Evolutionary conservation across 257 asterid species (phyloP), one percentile per base, ranked within the genome.

Genomic region (Prunella vulgaris): DNA sequence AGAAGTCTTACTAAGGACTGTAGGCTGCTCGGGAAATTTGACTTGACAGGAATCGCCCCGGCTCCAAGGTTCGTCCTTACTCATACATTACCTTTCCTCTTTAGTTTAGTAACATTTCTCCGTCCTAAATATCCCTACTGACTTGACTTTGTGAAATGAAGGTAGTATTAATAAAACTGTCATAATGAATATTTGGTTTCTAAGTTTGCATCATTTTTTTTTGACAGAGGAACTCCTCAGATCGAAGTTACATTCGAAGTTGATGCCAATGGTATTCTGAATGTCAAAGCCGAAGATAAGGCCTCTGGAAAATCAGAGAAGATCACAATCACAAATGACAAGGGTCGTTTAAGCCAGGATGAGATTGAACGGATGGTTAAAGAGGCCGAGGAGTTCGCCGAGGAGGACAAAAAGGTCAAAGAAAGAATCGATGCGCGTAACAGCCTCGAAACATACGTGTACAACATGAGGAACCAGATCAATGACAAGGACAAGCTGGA

Each of bases 311-410:
- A 78, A 68, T 80, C 97, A 0, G 96, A 92, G 68, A 92, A 92
- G 84, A 92, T 92, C 80, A 92, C 96, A 0, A 89, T 92, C 79
- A 87, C 97, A 17, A 91, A 91, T 15, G 97, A 91, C 78, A 91
- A 87, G 66, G 97, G 97, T 57, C 95, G 95, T 1, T 74, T 89
- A 48, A 87, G 89, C 75, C 92, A 88, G 62, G 97, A 91, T 20
- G 97, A 91, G 79, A 91, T 91, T 2, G 97, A 91, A 6, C 88
- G 95, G 1, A 91, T 87, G 96, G 96, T 91, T 42, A 89, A 68
- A 1, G 96, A 90, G 40, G 97, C 96, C 0, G 97, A 88, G 72
- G 97, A 88, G 56, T 91, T 88, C 6, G 96, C 96, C 0, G 97
- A 91, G 51, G 97, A 91, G 71, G 97, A 91, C 88, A 88, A 88